A percentile compares a stretch with the other conserved stretches of the same genome.
phyloP scores from a whole-genome alignment of 192 early-diverging fungal species.

The Podochytrium sp. region DNA sequence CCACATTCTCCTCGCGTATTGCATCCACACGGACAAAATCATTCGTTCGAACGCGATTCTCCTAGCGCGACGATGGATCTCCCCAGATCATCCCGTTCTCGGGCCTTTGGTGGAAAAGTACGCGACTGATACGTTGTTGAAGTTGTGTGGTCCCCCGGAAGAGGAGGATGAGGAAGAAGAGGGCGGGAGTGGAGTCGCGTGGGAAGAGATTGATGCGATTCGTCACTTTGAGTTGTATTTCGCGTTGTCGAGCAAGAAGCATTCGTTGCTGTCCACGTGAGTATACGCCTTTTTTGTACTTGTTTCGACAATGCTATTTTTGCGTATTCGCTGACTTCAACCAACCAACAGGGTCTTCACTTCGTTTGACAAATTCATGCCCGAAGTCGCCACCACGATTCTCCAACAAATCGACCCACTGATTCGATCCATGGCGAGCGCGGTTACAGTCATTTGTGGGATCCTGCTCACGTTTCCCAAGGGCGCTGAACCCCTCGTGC shows the following conservation, averaged over 20 bases:
- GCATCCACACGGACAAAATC: conserved; percentile 47
- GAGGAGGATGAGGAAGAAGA: conserved; percentile 30
- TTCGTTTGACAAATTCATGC: conserved; percentile 46
- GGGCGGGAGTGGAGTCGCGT: conserved; percentile 29
- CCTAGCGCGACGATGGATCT: conserved; percentile 58
- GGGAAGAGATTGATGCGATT: conserved; percentile 68
- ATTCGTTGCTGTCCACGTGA: conserved; percentile 68
- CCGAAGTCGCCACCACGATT: conserved; percentile 54
- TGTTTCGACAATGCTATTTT: background rate
- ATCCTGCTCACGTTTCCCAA: conserved; percentile 63
- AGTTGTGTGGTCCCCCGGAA: background rate
- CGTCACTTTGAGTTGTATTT: conserved; percentile 76
- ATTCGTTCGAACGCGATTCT: conserved; percentile 65
- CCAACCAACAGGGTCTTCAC: conserved; percentile 50
- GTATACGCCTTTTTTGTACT: too few species aligned
- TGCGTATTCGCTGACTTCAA: background rate
- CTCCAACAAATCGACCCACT: conserved; percentile 64
- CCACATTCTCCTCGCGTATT: conserved; percentile 58
- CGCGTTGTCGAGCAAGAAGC: conserved; percentile 75
- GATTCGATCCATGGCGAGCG: conserved; percentile 64
- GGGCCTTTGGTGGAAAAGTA: conserved; percentile 51
- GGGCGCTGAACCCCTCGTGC: conserved; percentile 70
- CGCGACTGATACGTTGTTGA: conserved; percentile 31
- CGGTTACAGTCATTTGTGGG: conserved; percentile 50
- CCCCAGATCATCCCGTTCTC: conserved; percentile 52